Conservation (phyloP, 2,329 filamentous ascomycete species). For the Alternaria sp. region DNA sequence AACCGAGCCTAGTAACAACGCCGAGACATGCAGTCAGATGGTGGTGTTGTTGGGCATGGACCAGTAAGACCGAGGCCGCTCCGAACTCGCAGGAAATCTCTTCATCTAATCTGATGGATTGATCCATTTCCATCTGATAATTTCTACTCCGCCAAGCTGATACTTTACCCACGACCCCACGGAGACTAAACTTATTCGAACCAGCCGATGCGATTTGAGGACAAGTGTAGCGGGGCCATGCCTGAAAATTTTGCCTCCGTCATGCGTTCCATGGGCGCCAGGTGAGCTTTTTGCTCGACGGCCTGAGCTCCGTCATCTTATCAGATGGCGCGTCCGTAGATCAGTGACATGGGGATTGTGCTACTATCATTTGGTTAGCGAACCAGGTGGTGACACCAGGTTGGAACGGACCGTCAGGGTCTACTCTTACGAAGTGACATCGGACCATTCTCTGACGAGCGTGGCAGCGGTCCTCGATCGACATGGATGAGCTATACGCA, state of each 20-base stretch:
- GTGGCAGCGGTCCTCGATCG: constrained; percentile 24
- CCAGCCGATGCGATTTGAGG: constrained; percentile 14
- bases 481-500: constrained; percentile 30
- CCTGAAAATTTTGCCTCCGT: constrained; percentile 39
- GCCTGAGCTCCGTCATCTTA: constrained; percentile 32
- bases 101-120: constrained; percentile 23
- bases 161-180: constrained; percentile 30
- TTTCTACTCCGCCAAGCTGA: constrained; percentile 23
- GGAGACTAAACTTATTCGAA: constrained; percentile 14
- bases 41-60: constrained; percentile 16
- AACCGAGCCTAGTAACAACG: constrained; percentile 30
- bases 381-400: constrained; percentile 25
- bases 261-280: constrained; percentile 38
- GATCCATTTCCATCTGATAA: constrained; percentile 42
- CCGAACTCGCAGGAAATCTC: constrained; percentile 29
- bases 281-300: constrained; percentile 18
- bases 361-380: constrained; percentile 18
- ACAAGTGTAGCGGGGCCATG: constrained; percentile 38
- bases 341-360: constrained; percentile 15
- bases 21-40: constrained; percentile 30
- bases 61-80: constrained; percentile 24
- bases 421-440: constrained; percentile 28
- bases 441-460: constrained; percentile 42
- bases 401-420: constrained; percentile 32
- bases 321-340: constrained; percentile 43